Conservation (phyloP, 164 flowering plant genomes). For the Nymphaea colorata region DNA sequence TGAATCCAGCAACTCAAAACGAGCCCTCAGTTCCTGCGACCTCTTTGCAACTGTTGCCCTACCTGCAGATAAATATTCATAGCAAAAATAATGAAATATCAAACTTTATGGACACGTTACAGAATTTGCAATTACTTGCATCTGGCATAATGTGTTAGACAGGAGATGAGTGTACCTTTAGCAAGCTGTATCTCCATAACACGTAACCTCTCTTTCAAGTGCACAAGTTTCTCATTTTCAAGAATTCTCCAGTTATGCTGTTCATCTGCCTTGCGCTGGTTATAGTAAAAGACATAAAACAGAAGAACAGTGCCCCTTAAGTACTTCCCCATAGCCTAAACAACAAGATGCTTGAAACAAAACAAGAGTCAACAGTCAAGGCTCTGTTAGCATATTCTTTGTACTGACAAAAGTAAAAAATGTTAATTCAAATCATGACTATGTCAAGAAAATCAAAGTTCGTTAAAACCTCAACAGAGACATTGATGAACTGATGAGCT, state of each 20-base stretch:
- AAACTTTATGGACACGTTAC: neutral
- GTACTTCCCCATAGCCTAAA: neutral
- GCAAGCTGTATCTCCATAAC: conserved; percentile 35
- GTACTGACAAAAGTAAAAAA: neutral
- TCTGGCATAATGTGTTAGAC: neutral
- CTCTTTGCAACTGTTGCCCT: conserved; percentile 54
- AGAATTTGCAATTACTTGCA: neutral
- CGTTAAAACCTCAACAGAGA: too few relatives aligned
- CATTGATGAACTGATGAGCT: too few relatives aligned
- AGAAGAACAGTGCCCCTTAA: neutral
- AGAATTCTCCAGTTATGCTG: conserved; percentile 67
- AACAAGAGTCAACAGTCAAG: neutral
- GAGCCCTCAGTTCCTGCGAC: conserved; percentile 48
- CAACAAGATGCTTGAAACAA: neutral
- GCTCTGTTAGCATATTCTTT: neutral
- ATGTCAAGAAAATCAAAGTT: too few relatives aligned
- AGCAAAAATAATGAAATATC: neutral
- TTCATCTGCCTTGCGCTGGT: conserved; percentile 80
- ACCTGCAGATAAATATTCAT: conserved; percentile 25
- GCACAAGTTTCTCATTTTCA: conserved; percentile 66
- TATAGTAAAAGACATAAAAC: neutral
- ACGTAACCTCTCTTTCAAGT: conserved; percentile 60
- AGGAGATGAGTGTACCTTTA: conserved; percentile 42
- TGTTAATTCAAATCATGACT: neutral
- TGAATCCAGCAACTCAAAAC: conserved; percentile 66